Evolutionary conservation across 208 protist species (phyloP).

Genomic region (Histomonas meleagridis): DNA sequence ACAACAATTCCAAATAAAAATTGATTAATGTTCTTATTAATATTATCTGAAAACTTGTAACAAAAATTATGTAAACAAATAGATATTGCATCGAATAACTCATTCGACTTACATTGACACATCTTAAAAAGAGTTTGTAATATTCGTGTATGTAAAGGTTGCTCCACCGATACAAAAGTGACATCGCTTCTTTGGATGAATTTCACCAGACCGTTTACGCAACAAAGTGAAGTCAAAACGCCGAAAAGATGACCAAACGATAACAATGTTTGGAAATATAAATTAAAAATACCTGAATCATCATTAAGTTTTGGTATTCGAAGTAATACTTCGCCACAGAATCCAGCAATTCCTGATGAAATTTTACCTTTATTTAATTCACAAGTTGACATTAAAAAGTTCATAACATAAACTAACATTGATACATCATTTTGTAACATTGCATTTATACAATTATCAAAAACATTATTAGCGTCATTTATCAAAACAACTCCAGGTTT

Average conservation of each 20-base stretch:
- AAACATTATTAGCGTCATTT: background rate
- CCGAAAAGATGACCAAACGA: background rate
- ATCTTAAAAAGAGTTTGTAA: too few relatives aligned
- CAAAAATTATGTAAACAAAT: too few relatives aligned
- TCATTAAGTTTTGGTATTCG: background rate
- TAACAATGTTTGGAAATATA: background rate
- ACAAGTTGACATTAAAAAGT: background rate
- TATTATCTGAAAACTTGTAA: too few relatives aligned
- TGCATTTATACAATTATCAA: background rate
- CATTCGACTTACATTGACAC: too few relatives aligned
- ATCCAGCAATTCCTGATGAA: background rate
- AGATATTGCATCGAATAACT: too few relatives aligned
- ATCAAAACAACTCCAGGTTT: background rate
- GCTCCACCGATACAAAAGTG: too few relatives aligned
- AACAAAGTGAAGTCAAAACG: background rate
- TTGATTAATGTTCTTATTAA: too few relatives aligned
- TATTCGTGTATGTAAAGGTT: too few relatives aligned
- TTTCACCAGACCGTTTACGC: too few relatives aligned
- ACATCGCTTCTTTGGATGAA: too few relatives aligned
- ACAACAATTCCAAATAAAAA: too few relatives aligned
- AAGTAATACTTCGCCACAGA: background rate
- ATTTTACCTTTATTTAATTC: background rate
- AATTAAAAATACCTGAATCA: background rate
- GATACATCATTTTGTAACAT: too few relatives aligned
- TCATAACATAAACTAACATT: background rate